These are phyloP conservation scores for Elymus sibiricus DNA, from an alignment of 176 grass and related monocot species.

Conservation along the genomic window DNA sequence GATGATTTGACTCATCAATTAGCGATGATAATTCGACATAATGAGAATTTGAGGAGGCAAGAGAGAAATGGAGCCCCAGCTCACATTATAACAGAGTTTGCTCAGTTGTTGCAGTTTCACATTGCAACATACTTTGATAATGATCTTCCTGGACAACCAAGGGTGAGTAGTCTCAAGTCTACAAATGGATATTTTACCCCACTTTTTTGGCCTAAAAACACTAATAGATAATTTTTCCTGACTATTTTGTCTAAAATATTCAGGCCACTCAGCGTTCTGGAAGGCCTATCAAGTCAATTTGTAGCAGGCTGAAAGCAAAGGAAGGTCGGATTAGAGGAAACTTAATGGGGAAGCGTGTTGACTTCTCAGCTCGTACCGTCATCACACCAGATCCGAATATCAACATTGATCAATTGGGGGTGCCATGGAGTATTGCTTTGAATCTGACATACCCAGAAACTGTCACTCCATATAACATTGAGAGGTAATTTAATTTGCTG, in stretches of 20 bases:
- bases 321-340: slow-evolving; percentile 99
- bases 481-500: slow-evolving; percentile 49
- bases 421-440: slow-evolving; percentile 98
- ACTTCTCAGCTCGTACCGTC: slow-evolving; percentile 93
- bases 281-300: slow-evolving; percentile 98
- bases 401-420: slow-evolving; percentile 94
- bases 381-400: slow-evolving; percentile 95
- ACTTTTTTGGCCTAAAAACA: no score
- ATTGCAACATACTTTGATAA: slow-evolving; percentile 99
- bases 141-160: slow-evolving; percentile 94
- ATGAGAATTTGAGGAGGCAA: slow-evolving; percentile 94
- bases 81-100: slow-evolving; percentile 98
- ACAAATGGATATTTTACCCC: no score
- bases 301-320: slow-evolving; percentile 94
- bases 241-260: slow-evolving; percentile 19
- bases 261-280: slow-evolving; percentile 94
- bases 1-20: slow-evolving; percentile 99
- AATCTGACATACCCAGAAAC: slow-evolving; percentile 98
- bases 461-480: slow-evolving; percentile 96
- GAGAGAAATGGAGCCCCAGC: slow-evolving; percentile 98
- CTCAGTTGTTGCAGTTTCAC: slow-evolving; percentile 93
- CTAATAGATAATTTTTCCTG: background rate
- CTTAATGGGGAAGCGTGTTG: slow-evolving; percentile 98
- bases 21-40: slow-evolving; percentile 97
- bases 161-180: slow-evolving; percentile 25